These are phyloP conservation scores for Penicillium sp. DNA, from an alignment of 2,329 filamentous ascomycete species.

Conservation along the genomic window DNA sequence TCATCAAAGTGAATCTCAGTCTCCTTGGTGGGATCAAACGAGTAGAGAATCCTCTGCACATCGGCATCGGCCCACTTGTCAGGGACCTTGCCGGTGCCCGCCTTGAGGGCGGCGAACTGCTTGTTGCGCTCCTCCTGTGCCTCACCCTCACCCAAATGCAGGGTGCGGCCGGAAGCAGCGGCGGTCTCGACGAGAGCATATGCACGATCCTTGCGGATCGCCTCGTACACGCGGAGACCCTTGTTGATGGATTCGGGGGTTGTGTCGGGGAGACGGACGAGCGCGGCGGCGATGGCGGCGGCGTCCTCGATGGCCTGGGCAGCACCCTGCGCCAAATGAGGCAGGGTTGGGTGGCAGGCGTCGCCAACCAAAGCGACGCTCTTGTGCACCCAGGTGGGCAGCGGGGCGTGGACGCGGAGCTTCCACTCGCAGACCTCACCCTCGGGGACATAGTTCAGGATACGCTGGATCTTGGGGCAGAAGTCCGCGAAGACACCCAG, in stretches of 20 bases:
- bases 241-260: slow-evolving; percentile 47
- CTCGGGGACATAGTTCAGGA: slow-evolving; percentile 59
- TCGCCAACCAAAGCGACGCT: slow-evolving; percentile 33
- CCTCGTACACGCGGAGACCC: slow-evolving; percentile 55
- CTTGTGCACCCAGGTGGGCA: slow-evolving; percentile 59
- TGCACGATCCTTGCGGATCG: slow-evolving; percentile 53
- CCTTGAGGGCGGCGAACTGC: slow-evolving; percentile 52
- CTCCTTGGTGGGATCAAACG: slow-evolving; percentile 57
- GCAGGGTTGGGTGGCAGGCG: slow-evolving; percentile 64
- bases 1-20: slow-evolving; percentile 52
- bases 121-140: slow-evolving; percentile 58
- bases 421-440: slow-evolving; percentile 67
- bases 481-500: slow-evolving; percentile 57
- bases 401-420: slow-evolving; percentile 57
- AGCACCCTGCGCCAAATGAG: slow-evolving; percentile 63
- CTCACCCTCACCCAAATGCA: slow-evolving; percentile 57
- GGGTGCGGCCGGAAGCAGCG: slow-evolving; percentile 49
- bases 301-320: slow-evolving; percentile 67
- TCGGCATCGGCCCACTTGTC: slow-evolving; percentile 70
- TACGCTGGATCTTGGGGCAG: slow-evolving; percentile 56
- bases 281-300: slow-evolving; percentile 42
- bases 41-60: slow-evolving; percentile 64
- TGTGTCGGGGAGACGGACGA: slow-evolving; percentile 47
- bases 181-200: slow-evolving; percentile 56
- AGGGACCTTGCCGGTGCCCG: slow-evolving; percentile 45